Base-by-base conservation (phyloP, 2,329 filamentous ascomycete genomes). In the Trichoderma sp. region DNA sequence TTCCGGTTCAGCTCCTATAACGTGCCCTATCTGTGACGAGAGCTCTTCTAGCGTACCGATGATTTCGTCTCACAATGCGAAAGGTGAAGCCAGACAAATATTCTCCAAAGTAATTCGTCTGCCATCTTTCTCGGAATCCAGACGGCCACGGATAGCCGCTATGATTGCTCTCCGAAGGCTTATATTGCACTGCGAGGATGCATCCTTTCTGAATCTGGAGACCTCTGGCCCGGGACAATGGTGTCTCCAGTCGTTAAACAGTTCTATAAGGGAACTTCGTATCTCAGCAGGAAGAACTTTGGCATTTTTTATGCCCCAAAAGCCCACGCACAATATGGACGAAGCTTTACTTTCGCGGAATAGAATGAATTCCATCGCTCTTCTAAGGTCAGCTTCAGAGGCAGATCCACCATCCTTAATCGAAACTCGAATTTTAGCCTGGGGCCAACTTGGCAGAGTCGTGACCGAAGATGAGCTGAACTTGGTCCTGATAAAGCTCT, bases 391-490 rank as follows among this genome's bases (percentile, higher is more conserved):
- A 4, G 85, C 97, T 12, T 93, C 92, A 1, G 91, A 93, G 61
- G 91, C 90, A 71, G 88, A 90, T 69, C 85, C 89, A 8, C 81
- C 90, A 6, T 86, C 90, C 73, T 83, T 95, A 58, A 91, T 94
- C 65, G 95, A 98, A 81, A 95, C 93, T 21, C 91, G 93, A 74
- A 91, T 98, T 71, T 85, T 96, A 81, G 92, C 93, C 15, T 94
- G 95, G 88, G 92, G 92, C n/a, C 91, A 94, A 78, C 86, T 97
- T 63, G 95, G 93, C 73, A 91, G 90, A 71, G 86, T 91, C 11
- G 91, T 93, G 58, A 88, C 89, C 18, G 93, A 96, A 73, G 90
- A 95, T 74, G 94, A 97, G 79, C 88, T 97, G 70, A 96, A 96
- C 76, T 88, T 98, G 67, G 92, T 96, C 26, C 84, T 99, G 34